Conservation (phyloP, 305 asterid species). For the Rubia peregrina region DNA sequence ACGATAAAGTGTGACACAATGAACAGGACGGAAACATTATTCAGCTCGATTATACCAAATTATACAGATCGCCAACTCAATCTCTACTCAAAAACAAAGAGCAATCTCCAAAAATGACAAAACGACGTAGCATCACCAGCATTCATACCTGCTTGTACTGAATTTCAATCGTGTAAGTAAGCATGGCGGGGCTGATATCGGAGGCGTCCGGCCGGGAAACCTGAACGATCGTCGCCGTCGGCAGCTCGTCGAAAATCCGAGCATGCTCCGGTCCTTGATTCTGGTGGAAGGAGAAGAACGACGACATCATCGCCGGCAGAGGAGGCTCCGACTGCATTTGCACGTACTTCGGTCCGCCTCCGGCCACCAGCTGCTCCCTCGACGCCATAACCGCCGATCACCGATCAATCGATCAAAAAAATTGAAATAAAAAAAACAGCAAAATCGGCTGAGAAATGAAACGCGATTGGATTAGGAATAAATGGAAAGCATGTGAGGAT, state of each 20-base stretch:
- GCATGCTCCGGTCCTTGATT: conserved; percentile 33
- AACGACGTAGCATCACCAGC: background rate
- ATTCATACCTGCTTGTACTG: conserved; percentile 65
- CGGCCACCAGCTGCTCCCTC: conserved; percentile 64
- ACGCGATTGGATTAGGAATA: background rate
- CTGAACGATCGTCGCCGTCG: conserved; percentile 55
- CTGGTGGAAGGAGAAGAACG: conserved; percentile 46
- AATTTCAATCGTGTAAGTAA: conserved; percentile 71
- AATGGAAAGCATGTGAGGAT: background rate
- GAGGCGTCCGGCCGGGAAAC: conserved; percentile 78
- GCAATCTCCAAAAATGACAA: background rate
- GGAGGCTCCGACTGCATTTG: conserved; percentile 54
- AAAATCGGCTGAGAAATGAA: background rate
- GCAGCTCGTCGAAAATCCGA: conserved; percentile 79
- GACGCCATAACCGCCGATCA: conserved; percentile 39
- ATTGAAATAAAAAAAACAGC: background rate
- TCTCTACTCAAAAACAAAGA: background rate
- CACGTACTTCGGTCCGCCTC: conserved; percentile 40
- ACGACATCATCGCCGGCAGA: conserved; percentile 38
- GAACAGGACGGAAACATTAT: background rate
- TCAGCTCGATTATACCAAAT: background rate
- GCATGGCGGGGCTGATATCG: conserved; percentile 79
- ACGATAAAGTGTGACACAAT: background rate
- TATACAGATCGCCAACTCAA: background rate
- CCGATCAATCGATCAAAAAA: background rate